Evolutionary conservation across 306 rosid species (phyloP), one percentile per base, ranked within the genome.

Genomic region (Canavalia gladiata): DNA sequence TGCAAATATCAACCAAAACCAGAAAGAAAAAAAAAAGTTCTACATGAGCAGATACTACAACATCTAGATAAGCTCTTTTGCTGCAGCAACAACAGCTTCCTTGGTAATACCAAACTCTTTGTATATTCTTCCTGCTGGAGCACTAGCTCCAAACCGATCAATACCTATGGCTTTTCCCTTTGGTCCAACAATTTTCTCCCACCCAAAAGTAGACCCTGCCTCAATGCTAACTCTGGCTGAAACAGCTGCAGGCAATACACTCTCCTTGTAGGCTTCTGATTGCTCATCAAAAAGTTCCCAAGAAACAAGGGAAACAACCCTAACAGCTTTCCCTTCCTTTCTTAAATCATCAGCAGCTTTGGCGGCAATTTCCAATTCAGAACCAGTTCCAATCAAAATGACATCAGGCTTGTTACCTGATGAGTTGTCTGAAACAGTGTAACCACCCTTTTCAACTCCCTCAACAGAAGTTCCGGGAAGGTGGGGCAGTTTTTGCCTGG

Each of bases 221-320:
- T 96, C 99, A 60, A 96, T 94, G 92, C 99, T 96, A 52, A 96
- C 99, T 83, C 99, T 85, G 54, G 98, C 97, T n/a, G 97, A 58
- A 68, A 96, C 98, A 8, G 92, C 90, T 4, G 87, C 84, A 1
- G 99, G 99, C 50, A 96, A 89, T 69, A 96, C 97, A 51, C 97
- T 92, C 85, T 96, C 98, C 94, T 96, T 96, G 89, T 96, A 96
- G 25, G 82, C 90, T 69, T 90, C 92, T 10, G 99, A 92, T 84
- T 96, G 99, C 1, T 89, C 98, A 3, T 90, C 87, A 66, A 88
- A 96, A 81, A 96, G 98, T 74, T 96, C 99, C 99, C 99, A 96
- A 3, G 97, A 90, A 66, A 93, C 91, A 4, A 92, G 75, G 34
- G 99, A 96, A 67, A 96, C 98, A 68, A 93, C 97, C 78, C 99